phyloP scores from a whole-genome alignment of 2,329 filamentous ascomycete genomes.

The Colletotrichum sp. region DNA sequence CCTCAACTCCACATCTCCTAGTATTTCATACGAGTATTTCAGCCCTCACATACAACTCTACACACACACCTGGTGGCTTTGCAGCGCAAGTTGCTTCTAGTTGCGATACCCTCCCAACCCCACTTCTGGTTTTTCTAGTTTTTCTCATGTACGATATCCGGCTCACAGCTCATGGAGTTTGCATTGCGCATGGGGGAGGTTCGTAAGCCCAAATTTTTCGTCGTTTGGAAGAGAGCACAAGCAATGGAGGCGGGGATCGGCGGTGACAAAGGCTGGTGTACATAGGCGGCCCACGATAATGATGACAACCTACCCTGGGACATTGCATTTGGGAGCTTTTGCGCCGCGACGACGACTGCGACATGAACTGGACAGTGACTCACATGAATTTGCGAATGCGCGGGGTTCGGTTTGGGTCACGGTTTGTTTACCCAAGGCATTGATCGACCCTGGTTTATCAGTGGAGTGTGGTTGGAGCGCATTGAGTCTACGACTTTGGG shows the following conservation, averaged over 20 bases:
- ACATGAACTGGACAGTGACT: background rate
- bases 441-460: background rate
- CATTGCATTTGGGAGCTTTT: background rate
- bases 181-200: slow-evolving; percentile 18
- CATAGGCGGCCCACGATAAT: slow-evolving; percentile 20
- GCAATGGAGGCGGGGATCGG: background rate
- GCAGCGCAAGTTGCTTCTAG: slow-evolving; percentile 16
- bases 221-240: background rate
- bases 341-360: background rate
- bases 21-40: slow-evolving; percentile 16
- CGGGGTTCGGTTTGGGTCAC: background rate
- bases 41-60: background rate
- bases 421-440: background rate
- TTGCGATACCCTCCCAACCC: slow-evolving; percentile 26
- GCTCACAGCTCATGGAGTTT: slow-evolving; percentile 16
- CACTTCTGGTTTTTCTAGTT: slow-evolving; percentile 21
- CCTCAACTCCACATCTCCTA: slow-evolving; percentile 19
- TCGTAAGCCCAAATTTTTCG: slow-evolving; percentile 3
- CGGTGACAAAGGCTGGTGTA: slow-evolving; percentile 9
- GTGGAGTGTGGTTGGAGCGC: background rate
- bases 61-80: slow-evolving; percentile 2
- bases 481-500: background rate
- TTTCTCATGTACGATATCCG: slow-evolving; percentile 23
- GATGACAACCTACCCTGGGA: background rate
- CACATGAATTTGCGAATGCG: background rate